Percentiles rank a stretch among this genome's conserved stretches.
These are phyloP conservation scores for Nasturtium officinale DNA, from an alignment of 345 rosid genomes.

Conservation along the genomic window DNA sequence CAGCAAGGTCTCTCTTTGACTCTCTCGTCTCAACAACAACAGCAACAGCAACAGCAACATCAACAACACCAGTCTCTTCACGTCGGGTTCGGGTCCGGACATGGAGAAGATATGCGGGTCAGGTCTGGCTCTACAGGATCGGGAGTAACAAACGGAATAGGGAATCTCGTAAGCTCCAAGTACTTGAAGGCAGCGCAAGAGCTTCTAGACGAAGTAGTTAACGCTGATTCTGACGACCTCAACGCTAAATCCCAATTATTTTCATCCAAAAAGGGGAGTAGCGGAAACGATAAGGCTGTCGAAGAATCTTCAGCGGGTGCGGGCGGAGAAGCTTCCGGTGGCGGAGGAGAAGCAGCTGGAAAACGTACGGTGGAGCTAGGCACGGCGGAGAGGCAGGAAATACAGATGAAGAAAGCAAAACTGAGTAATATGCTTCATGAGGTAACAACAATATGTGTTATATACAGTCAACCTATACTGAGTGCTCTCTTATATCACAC, in stretches of 20 bases:
- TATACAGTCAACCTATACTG: slow-evolving; percentile 14
- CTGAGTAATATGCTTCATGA: slow-evolving; percentile 89
- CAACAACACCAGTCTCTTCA: slow-evolving; percentile 37
- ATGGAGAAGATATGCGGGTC: slow-evolving; percentile 54
- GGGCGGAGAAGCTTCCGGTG: slow-evolving; percentile 51
- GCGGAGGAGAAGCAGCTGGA: slow-evolving; percentile 51
- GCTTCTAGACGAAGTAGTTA: slow-evolving; percentile 91
- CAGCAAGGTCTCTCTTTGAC: slow-evolving; percentile 80
- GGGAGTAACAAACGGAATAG: slow-evolving; percentile 72
- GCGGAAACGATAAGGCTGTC: slow-evolving; percentile 42
- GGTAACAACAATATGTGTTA: slow-evolving; percentile 54
- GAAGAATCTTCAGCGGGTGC: slow-evolving; percentile 59
- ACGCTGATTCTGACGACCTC: slow-evolving; percentile 55
- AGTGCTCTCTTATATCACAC: slow-evolving; percentile 39
- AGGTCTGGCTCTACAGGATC: slow-evolving; percentile 75
- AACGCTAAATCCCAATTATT: slow-evolving; percentile 37
- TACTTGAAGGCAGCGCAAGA: slow-evolving; percentile 95
- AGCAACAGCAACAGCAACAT: slow-evolving; percentile 58
- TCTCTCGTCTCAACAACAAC: slow-evolving; percentile 82
- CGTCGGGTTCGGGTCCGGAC: slow-evolving; percentile 59
- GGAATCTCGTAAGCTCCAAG: slow-evolving; percentile 83
- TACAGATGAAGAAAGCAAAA: slow-evolving; percentile 98
- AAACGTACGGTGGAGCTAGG: slow-evolving; percentile 63
- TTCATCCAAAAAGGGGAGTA: slow-evolving; percentile 51
- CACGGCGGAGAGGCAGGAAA: slow-evolving; percentile 90